Evolutionary conservation across 2,329 filamentous ascomycete species (phyloP), one percentile per base, ranked within the genome.

Genomic region (Coleophoma cylindrospora): DNA sequence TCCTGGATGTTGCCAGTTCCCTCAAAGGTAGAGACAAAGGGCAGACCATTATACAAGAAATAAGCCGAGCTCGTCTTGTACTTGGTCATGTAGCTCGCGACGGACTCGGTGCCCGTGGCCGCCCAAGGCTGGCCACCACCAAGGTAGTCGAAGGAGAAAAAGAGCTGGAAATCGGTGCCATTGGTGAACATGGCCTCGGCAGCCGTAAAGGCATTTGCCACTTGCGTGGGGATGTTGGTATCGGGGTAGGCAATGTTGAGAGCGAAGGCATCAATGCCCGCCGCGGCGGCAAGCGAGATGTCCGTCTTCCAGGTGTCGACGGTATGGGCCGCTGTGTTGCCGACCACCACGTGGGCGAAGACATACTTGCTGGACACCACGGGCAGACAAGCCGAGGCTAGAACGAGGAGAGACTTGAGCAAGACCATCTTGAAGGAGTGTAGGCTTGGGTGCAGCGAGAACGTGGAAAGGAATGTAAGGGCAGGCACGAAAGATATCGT

Each of bases 21-120:
- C 58, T 79, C 75, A 50, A 80, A 80, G 0, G 76, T 80, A 3
- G 72, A 75, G 4, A 76, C 76, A 21, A 80, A 64, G 0, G 75
- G 69, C 48, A 67, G 58, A 44, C 56, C 57, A 11, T 70, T 62
- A 52, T 68, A 66, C 34, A 65, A 62, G 50, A 70, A 68, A 43
- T 74, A 68, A 0, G 68, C 66, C 10, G 61, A 38, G 21, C 60
- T 65, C 10, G 47, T 46, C 17, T 63, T 62, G 37, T 67, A 67
- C 38, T 62, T 50, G 15, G 66, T 64, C 37, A 69, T 50, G 40
- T 61, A 58, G 11, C 52, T 55, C 10, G 54, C 57, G 10, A 63
- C 60, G 8, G 50, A 61, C 47, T 27, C 50, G 21, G 57, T 57
- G 27, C 54, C 55, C 3, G 53, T 57, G 7, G 61, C 57, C 15